Evolutionary conservation across 768 basidiomycete species (phyloP), one percentile per base, ranked within the genome.

Genomic region (Leucogyrophana mollusca): DNA sequence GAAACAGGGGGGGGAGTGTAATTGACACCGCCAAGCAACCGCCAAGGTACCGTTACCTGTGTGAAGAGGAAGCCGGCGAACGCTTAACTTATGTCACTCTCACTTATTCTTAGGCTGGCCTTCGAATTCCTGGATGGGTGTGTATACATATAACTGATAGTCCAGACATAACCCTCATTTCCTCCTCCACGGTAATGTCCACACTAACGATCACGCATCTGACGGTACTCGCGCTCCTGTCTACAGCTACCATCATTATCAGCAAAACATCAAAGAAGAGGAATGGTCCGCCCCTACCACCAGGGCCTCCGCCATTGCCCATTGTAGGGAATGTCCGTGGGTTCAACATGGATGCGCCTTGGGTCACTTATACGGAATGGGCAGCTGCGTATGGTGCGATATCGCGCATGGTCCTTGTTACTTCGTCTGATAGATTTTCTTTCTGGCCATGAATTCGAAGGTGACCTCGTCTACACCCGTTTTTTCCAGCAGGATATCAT

Each of bases 401-500:
- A 14, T 39, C 13, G 13, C 27, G 13, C 27, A 30, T 30, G 27
- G 13, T 30, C 13, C 27, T 30, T n/a, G n/a, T 30, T 40, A 30
- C 22, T 17, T n/a, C 1, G 6, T 25, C 33, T 8, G 18, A 24
- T 20, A 21, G 34, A 35, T 35, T 41, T 7, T 33, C 25, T 50
- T 50, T 37, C 54, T 30, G 8, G 22, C 23, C 6, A 5, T 20
- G 34, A 33, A 20, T 17, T 16, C 27, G n/a, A 39, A 62, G 61
- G 61, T 5, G 53, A 58, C 34, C 47, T 64, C 18, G 17, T 59
- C 24, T 55, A 61, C 30, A 45, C 51, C 2, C 59, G 45, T 6
- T 37, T 62, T 6, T 54, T 62, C 35, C 48, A 53, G 9, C 56
- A 59, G 61, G 30, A 51, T 18, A 39, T 62, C 10, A 13, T 69